These are phyloP conservation scores for Wickerhamomyces rabaulensis DNA, from an alignment of 805 yeast species.

Conservation along the genomic window DNA sequence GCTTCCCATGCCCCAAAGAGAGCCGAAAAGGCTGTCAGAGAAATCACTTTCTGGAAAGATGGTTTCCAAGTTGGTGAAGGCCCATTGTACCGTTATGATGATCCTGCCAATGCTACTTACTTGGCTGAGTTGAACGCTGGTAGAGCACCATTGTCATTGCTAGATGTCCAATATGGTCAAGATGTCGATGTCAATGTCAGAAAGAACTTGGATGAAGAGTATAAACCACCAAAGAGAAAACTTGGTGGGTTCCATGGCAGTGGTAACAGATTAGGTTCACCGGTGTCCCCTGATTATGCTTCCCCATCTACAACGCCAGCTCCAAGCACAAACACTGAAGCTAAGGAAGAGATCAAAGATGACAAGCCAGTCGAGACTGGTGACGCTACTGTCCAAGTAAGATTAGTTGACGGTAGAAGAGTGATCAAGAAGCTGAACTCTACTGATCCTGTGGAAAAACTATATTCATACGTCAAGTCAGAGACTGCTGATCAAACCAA, in stretches of 20 bases:
- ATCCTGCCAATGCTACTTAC: slow-evolving; percentile 78
- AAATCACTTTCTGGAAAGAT: slow-evolving; percentile 91
- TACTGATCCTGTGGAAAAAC: slow-evolving; percentile 54
- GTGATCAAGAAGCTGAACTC: slow-evolving; percentile 59
- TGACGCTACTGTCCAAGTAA: slow-evolving; percentile 72
- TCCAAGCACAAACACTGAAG: slow-evolving; percentile 10
- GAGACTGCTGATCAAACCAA: slow-evolving; percentile 32
- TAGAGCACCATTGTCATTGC: slow-evolving; percentile 79
- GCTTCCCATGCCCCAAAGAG: slow-evolving; percentile 28
- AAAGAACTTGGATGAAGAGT: slow-evolving; percentile 77
- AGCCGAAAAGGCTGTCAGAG: slow-evolving; percentile 58
- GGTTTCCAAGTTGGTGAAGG: slow-evolving; percentile 97
- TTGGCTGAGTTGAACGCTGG: slow-evolving; percentile 82
- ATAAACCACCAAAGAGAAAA: slow-evolving; percentile 56
- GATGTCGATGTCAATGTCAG: slow-evolving; percentile 89
- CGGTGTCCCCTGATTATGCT: slow-evolving; percentile 66
- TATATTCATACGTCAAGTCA: slow-evolving; percentile 63
- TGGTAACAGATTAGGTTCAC: slow-evolving; percentile 87
- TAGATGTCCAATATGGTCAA: slow-evolving; percentile 84
- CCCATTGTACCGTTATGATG: slow-evolving; percentile 78
- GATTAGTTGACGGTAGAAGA: slow-evolving; percentile 79
- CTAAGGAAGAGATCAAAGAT: slow-evolving; percentile 21
- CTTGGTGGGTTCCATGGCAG: slow-evolving; percentile 69
- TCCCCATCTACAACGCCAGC: slow-evolving; percentile 14
- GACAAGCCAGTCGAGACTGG: slow-evolving; percentile 35